phyloP scores from a whole-genome alignment of 306 rosid genomes.

The Acacia confusa region DNA sequence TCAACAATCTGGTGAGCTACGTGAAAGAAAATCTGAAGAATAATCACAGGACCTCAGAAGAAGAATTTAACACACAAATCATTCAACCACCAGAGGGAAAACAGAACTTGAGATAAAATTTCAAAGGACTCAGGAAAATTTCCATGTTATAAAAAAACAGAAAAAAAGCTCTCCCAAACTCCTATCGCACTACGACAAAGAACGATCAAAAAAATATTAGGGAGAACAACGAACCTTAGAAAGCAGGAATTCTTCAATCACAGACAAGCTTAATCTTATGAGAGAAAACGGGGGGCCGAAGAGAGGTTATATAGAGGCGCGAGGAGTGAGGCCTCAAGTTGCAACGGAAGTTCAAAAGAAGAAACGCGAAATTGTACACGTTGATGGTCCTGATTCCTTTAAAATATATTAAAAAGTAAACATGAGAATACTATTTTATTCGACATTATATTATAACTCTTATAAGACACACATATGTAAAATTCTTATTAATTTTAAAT shows the following conservation, averaged over 20 bases:
- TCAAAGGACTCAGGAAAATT: neutral
- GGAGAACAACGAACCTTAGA: neutral
- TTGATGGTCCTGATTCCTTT: neutral
- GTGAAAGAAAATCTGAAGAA: neutral
- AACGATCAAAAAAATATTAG: too few species aligned
- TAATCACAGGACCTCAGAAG: neutral
- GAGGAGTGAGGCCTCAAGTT: neutral
- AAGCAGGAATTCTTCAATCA: neutral
- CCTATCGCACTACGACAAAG: neutral
- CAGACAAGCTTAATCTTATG: neutral
- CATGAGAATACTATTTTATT: too few species aligned
- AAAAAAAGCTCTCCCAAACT: neutral
- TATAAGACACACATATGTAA: too few species aligned
- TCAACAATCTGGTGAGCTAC: neutral
- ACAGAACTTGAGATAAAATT: neutral
- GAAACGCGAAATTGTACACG: neutral
- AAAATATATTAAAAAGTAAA: too few species aligned
- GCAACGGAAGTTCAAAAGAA: neutral
- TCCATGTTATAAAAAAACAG: neutral
- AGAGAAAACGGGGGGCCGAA: neutral
- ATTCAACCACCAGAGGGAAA: neutral
- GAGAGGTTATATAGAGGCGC: neutral
- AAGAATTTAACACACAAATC: neutral
- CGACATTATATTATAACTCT: too few species aligned
- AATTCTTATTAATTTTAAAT: too few species aligned